Base-by-base conservation (phyloP, 2,329 filamentous ascomycete species). In the Nannizzia gypsea region DNA sequence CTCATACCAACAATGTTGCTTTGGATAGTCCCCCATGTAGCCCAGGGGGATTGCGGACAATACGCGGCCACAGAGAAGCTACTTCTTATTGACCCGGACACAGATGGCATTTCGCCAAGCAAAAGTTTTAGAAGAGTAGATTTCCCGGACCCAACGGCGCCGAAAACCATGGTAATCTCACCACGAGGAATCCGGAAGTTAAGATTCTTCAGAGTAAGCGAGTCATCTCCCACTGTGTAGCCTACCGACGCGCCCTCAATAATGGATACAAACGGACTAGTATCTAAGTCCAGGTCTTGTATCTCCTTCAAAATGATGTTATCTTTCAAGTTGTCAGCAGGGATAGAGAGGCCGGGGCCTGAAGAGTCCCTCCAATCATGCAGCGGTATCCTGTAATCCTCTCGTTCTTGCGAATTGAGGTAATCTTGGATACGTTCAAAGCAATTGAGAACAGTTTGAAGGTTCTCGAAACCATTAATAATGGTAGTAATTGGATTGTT, bases 1-100 rank as follows among this genome's bases (percentile, higher is more conserved):
- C 78, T 67, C 89, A 89, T 1, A 86, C 85, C 58, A 13, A 59
- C 31, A 40, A 59, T 59, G 36, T 59, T 59, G n/a, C 22, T 46
- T 42, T 59, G 58, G n/a, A 59, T 46, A 22, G 58, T 59, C 6
- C 46, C 40, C 46, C 36, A 54, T 3, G 48, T 28, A 17, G 36
- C 5, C 58, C 58, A 59, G 1, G 58, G 48, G 6, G 58, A 54
- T 42, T 59, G 58, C 2, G 46, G 28, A 24, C 58, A 59, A 22
- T 59, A 59, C n/a, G 58, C 46, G n/a, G 34, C 31, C 6, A 26
- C 24, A 15, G 54, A 40, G 22, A 56, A 56, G 6, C 22, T 11
- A 6, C 40, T 42, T 31, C n/a, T 28, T 24, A 56, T 17, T 13
- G 17, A 42, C 6, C 56, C 44, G 13, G 56, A 58, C 3, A 22